Evolutionary conservation across 1,284 basidiomycete genomes (phyloP).

Genomic region (Lentinula novae-zelandiae): DNA sequence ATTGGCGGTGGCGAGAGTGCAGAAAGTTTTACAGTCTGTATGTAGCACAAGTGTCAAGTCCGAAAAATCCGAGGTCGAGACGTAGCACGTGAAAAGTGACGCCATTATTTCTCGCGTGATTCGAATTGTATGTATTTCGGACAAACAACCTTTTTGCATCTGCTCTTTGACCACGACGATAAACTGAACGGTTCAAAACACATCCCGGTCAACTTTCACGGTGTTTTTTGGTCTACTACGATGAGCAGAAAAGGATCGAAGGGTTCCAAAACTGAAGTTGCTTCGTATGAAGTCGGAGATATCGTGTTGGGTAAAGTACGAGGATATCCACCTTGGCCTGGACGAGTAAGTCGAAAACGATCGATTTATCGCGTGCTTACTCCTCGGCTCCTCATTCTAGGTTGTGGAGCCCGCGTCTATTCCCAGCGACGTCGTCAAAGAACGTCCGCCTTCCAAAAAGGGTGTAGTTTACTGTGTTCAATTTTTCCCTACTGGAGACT

Average conservation of each 20-base stretch:
- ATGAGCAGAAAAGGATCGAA: conserved; percentile 60
- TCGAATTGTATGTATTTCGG: neutral
- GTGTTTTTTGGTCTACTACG: neutral
- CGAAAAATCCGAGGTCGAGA: too few relatives aligned
- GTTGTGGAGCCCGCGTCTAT: conserved; percentile 72
- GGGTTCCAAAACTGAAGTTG: conserved; percentile 24
- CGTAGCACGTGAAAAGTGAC: neutral
- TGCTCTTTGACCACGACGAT: neutral
- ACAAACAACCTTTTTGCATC: conserved; percentile 5
- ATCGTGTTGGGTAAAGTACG: conserved; percentile 91
- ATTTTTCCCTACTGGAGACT: conserved; percentile 91
- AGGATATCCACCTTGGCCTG: conserved; percentile 93
- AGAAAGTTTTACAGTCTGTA: too few relatives aligned
- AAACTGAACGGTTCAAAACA: neutral
- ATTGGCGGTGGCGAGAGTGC: too few relatives aligned
- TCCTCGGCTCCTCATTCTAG: conserved; percentile 34
- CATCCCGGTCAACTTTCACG: neutral
- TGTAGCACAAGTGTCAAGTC: too few relatives aligned
- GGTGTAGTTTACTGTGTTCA: conserved; percentile 72
- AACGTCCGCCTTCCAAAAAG: conserved; percentile 73
- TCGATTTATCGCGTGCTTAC: conserved; percentile 12
- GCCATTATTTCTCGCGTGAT: neutral
- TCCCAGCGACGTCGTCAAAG: conserved; percentile 56
- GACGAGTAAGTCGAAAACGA: conserved; percentile 56
- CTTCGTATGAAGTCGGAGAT: conserved; percentile 52